Evolutionary conservation across 75 land plant species (phyloP).

Genomic region (Isoetes taiwanensis): DNA sequence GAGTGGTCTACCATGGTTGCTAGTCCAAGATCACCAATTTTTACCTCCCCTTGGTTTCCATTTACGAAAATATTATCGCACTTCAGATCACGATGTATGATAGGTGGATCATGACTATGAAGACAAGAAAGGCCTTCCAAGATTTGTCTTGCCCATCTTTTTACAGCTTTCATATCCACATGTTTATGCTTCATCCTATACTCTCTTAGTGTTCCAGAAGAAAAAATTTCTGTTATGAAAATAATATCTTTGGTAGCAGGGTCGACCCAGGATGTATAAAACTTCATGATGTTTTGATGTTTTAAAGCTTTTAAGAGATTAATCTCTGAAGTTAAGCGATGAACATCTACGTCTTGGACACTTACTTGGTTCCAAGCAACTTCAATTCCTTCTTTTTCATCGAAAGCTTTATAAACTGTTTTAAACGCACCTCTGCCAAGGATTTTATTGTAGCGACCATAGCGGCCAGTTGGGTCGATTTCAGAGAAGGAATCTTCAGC

Average conservation of each 20-base stretch:
- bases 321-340: constrained; percentile 36
- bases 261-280: constrained; percentile 41
- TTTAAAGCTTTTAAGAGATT: constrained; percentile 26
- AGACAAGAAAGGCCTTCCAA: constrained; percentile 47
- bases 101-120: constrained; percentile 61
- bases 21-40: constrained; percentile 65
- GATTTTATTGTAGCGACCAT: constrained; percentile 55
- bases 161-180: constrained; percentile 53
- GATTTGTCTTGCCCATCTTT: constrained; percentile 62
- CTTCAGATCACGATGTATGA: constrained; percentile 73
- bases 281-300: constrained; percentile 36
- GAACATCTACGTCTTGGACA: constrained; percentile 19
- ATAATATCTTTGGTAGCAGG: constrained; percentile 29
- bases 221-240: constrained; percentile 75
- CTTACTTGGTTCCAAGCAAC: constrained; percentile 77
- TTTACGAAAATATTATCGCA: constrained; percentile 75
- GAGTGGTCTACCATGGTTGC: constrained; percentile 40
- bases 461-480: constrained; percentile 52
- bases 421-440: constrained; percentile 57
- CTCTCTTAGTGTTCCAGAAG: constrained; percentile 54
- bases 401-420: constrained; percentile 63
- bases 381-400: constrained; percentile 61
- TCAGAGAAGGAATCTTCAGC: constrained; percentile 48
- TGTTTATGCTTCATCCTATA: constrained; percentile 55
- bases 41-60: constrained; percentile 57